These are phyloP conservation scores for Plasmodium coatneyi DNA, from an alignment of 169 alveolate genomes.

Conservation along the genomic window DNA sequence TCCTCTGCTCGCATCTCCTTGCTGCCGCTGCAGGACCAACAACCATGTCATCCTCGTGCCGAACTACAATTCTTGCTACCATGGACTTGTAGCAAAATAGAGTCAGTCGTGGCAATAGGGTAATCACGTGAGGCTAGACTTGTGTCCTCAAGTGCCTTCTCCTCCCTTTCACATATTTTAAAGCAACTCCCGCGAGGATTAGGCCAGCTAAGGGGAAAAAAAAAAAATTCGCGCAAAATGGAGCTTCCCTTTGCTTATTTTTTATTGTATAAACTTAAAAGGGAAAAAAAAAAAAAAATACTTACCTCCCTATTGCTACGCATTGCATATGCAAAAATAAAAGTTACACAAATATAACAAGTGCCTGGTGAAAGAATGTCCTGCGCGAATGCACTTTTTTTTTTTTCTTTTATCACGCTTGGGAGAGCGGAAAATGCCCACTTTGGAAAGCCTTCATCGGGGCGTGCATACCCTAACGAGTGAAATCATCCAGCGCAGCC, in stretches of 20 bases:
- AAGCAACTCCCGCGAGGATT: not conserved
- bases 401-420: not conserved
- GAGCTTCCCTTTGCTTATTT: not conserved
- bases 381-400: not conserved
- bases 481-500: not conserved
- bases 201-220: not conserved
- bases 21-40: not conserved
- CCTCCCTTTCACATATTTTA: not conserved
- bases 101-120: not conserved
- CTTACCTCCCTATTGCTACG: not conserved
- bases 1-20: not conserved
- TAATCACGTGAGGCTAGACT: not conserved
- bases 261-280: not conserved
- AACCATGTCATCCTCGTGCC: not conserved
- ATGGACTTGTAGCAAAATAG: not conserved
- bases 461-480: not conserved
- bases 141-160: not conserved
- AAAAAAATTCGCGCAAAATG: not conserved
- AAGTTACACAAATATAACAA: not conserved
- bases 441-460: not conserved
- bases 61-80: not conserved
- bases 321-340: not conserved
- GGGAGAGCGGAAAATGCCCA: not conserved
- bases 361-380: not conserved
- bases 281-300: not conserved